These are phyloP conservation scores for Saccharomycopsis crataegensis DNA, from an alignment of 1,139 yeast genomes.

Conservation along the genomic window DNA sequence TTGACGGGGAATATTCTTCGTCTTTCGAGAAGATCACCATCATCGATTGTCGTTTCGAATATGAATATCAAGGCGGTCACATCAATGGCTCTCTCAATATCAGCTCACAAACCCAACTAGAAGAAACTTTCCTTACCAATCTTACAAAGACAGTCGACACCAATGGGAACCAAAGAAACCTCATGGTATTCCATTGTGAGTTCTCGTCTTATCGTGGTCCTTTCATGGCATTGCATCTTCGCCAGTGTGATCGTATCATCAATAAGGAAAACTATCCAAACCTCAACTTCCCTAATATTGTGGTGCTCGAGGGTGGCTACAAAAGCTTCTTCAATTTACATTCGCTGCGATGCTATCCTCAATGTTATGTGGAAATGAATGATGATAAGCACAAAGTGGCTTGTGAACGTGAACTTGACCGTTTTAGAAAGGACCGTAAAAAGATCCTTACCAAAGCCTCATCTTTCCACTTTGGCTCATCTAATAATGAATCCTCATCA, in stretches of 20 bases:
- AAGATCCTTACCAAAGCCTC: slow-evolving; percentile 32
- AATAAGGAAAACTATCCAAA: slow-evolving; percentile 74
- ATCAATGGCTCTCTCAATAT: slow-evolving; percentile 76
- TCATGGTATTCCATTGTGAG: slow-evolving; percentile 88
- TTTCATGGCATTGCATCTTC: slow-evolving; percentile 75
- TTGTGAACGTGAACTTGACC: slow-evolving; percentile 67
- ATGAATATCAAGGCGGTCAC: slow-evolving; percentile 91
- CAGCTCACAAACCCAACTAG: slow-evolving; percentile 62
- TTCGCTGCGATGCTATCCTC: slow-evolving; percentile 57
- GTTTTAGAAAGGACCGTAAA: slow-evolving; percentile 56
- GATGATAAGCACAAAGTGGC: slow-evolving; percentile 57
- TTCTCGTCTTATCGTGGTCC: slow-evolving; percentile 92
- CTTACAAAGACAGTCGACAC: background rate
- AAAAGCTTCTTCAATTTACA: slow-evolving; percentile 59
- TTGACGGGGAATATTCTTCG: slow-evolving; percentile 47
- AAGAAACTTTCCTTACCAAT: slow-evolving; percentile 35
- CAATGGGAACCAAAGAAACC: slow-evolving; percentile 25
- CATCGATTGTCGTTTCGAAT: slow-evolving; percentile 86
- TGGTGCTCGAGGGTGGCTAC: slow-evolving; percentile 88
- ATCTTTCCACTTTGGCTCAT: slow-evolving; percentile 26
- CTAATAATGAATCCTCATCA: background rate
- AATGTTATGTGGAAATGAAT: slow-evolving; percentile 81
- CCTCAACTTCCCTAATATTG: slow-evolving; percentile 79
- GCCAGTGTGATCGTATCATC: slow-evolving; percentile 72
- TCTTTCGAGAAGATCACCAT: slow-evolving; percentile 55